These are phyloP conservation scores for Claviceps pazoutovae DNA, from an alignment of 2,329 filamentous ascomycete species.

Conservation along the genomic window DNA sequence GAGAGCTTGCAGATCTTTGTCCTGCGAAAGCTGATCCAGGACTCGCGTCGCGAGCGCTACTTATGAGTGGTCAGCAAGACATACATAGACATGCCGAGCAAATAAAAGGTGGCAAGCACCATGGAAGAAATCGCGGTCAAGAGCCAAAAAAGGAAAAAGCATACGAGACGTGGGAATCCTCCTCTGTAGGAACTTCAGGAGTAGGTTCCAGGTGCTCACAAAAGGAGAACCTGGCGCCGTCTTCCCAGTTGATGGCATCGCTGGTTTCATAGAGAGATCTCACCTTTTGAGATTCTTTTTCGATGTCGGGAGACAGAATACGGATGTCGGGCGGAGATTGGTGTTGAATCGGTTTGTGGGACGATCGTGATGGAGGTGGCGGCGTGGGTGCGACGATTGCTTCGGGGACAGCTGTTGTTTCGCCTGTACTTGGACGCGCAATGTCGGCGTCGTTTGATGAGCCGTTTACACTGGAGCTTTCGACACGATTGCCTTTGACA, in stretches of 20 bases:
- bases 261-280: slow-evolving; percentile 49
- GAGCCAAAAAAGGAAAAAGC: slow-evolving; percentile 34
- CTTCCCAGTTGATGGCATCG: slow-evolving; percentile 38
- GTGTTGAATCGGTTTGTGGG: not conserved
- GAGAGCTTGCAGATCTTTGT: slow-evolving; percentile 29
- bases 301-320: slow-evolving; percentile 39
- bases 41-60: slow-evolving; percentile 11
- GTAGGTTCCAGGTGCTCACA: slow-evolving; percentile 35
- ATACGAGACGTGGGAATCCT: slow-evolving; percentile 42
- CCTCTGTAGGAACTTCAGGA: slow-evolving; percentile 36
- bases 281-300: slow-evolving; percentile 54
- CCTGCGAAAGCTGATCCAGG: slow-evolving; percentile 21
- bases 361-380: not conserved
- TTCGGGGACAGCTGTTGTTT: slow-evolving; percentile 3
- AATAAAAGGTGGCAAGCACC: not conserved
- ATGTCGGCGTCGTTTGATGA: not conserved
- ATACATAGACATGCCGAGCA: not conserved
- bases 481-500: no score
- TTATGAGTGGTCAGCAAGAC: not conserved
- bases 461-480: no score
- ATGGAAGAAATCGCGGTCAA: slow-evolving; percentile 4
- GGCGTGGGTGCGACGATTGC: not conserved
- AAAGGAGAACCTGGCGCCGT: slow-evolving; percentile 33
- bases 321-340: slow-evolving; percentile 31
- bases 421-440: not conserved